These are phyloP conservation scores for Talaromyces sp. DNA, from an alignment of 2,329 filamentous ascomycete genomes.

Conservation along the genomic window DNA sequence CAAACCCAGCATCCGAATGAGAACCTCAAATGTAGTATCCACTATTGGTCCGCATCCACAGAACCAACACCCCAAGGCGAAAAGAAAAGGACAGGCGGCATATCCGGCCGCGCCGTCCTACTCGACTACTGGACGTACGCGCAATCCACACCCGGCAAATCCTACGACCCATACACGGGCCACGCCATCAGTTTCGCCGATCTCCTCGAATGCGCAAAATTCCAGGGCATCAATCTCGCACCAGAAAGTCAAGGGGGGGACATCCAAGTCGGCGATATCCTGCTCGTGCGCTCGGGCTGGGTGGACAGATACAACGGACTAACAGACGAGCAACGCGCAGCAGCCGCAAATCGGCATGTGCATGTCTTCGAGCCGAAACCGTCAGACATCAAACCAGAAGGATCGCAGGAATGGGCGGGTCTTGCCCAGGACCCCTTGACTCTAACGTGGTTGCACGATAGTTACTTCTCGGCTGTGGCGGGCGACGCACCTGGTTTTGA, in stretches of 20 bases:
- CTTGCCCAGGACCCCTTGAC: constrained; percentile 55
- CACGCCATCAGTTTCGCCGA: constrained; percentile 55
- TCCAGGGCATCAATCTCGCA: constrained; percentile 61
- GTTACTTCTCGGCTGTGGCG: constrained; percentile 63
- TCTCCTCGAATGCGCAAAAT: constrained; percentile 56
- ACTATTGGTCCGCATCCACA: constrained; percentile 39
- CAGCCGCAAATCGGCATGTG: constrained; percentile 29
- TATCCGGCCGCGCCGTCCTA: constrained; percentile 42
- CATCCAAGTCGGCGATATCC: constrained; percentile 60
- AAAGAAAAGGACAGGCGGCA: constrained; percentile 24
- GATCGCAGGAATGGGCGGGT: constrained; percentile 47
- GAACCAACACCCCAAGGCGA: background rate
- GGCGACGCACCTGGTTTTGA: constrained; percentile 65
- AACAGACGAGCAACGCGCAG: constrained; percentile 31
- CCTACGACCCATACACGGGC: constrained; percentile 52
- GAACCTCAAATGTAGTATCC: constrained; percentile 42
- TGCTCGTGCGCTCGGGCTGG: constrained; percentile 63
- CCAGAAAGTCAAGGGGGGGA: constrained; percentile 53
- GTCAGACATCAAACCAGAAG: constrained; percentile 16
- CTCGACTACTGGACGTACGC: constrained; percentile 48
- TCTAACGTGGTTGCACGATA: constrained; percentile 66
- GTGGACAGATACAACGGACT: constrained; percentile 57
- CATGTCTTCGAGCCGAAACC: constrained; percentile 10
- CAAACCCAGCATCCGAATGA: constrained; percentile 24
- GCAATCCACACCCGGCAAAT: constrained; percentile 46